Evolutionary conservation across 768 basidiomycete species (phyloP), one percentile per base, ranked within the genome.

Genomic region (Trametes meyenii): DNA sequence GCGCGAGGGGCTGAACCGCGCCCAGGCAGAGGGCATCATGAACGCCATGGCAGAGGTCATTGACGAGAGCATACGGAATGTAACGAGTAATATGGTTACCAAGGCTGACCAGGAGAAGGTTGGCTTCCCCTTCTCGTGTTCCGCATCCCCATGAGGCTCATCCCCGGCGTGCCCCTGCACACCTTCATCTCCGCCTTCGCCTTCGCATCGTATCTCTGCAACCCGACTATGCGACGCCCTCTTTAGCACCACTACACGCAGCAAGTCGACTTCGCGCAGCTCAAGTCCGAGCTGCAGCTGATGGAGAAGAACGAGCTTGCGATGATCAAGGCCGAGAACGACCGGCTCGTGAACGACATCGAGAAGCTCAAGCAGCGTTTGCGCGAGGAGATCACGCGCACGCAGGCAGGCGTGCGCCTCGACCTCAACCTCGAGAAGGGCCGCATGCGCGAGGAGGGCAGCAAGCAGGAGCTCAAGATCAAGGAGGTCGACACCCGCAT

Each of bases 371-470:
- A 98, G 78, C 94, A 95, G 73, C 85, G 93, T 6, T 78, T 99
- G 11, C 82, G 94, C 29, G 94, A 96, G 71, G 95, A 98, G 71
- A 91, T 97, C 54, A 90, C 87, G 3, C 83, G 90, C 23, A 97
- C 95, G 10, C 95, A 97, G 73, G 90, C 90, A 12, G 95, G 95
- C 17, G 97, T 99, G 3, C 79, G 96, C 54, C 76, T 99, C 16
- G 97, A 99, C 74, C 76, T 99, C 60, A 99, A 99, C 75, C 77
- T 98, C 24, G 96, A 99, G 79, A 98, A 98, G 75, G 94, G 94
- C 1, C 82, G 96, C 48, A 92, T 98, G 80, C 79, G 96, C 54
- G 96, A 98, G 71, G 96, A 98, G 79, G 88, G 87, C 66, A 89
- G 86, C 66, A 86, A 87, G 42, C 93, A 98, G 69, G 95, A 97